Evolutionary conservation across 1,139 yeast species (phyloP).

Genomic region (Saccharomyces hybrid): DNA sequence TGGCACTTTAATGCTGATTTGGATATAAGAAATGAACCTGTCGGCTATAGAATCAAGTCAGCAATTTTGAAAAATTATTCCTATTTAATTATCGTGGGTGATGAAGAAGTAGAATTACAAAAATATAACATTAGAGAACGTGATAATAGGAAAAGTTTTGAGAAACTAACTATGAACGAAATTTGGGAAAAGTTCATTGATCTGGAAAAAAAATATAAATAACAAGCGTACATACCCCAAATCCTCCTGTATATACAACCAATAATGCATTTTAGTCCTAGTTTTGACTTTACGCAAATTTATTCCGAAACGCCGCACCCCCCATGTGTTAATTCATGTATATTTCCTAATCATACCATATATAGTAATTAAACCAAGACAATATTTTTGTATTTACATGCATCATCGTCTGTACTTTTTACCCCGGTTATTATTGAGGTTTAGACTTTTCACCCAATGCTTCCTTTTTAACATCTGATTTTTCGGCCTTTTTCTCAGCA

Average conservation of each 20-base stretch:
- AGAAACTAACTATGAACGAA: conserved; percentile 40
- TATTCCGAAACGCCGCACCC: too few species aligned
- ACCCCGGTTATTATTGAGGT: not conserved
- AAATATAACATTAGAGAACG: conserved; percentile 63
- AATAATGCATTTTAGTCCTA: too few species aligned
- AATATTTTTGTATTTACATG: conserved; percentile 2
- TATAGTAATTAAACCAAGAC: not conserved
- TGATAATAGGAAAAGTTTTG: conserved; percentile 41
- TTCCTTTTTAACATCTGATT: not conserved
- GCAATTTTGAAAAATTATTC: conserved; percentile 72
- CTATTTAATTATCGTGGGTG: conserved; percentile 78
- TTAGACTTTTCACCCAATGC: not conserved
- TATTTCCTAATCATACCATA: conserved; percentile 4
- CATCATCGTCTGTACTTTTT: conserved; percentile 1
- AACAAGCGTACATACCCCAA: not conserved
- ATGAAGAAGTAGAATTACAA: conserved; percentile 59
- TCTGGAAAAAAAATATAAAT: conserved; percentile 42
- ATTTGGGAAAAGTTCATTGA: conserved; percentile 42
- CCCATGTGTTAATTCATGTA: conserved; percentile 5
- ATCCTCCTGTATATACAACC: too few species aligned
- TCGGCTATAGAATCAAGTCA: conserved; percentile 73
- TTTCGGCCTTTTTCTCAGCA: not conserved
- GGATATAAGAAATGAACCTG: conserved; percentile 66
- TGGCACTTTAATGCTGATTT: conserved; percentile 67
- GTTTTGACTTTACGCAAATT: too few species aligned